phyloP scores from a whole-genome alignment of 768 basidiomycete species.

The Leccinum variicolor region DNA sequence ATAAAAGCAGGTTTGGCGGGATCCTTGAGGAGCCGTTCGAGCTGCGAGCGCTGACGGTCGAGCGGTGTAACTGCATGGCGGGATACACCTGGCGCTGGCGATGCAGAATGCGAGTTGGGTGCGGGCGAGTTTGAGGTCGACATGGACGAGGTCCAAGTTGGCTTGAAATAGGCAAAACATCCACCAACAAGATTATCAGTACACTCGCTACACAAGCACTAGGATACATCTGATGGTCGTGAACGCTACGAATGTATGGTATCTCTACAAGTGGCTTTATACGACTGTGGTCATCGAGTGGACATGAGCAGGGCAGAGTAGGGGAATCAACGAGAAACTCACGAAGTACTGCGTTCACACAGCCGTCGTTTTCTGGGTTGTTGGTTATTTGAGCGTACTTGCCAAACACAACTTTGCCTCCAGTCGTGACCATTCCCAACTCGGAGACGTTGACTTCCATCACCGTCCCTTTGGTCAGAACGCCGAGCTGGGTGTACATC shows the following conservation, averaged over 20 bases:
- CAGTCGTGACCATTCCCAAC: slow-evolving; percentile 94
- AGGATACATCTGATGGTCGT: slow-evolving; percentile 10
- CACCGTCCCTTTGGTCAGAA: slow-evolving; percentile 97
- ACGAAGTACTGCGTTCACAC: slow-evolving; percentile 93
- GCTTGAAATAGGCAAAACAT: slow-evolving; percentile 15
- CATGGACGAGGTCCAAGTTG: slow-evolving; percentile 20
- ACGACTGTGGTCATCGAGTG: slow-evolving; percentile 20
- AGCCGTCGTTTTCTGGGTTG: slow-evolving; percentile 95
- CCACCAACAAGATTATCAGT: slow-evolving; percentile 14
- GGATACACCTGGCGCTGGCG: slow-evolving; percentile 28
- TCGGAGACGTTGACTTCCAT: slow-evolving; percentile 99
- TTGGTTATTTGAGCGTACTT: slow-evolving; percentile 94
- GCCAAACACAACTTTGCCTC: slow-evolving; percentile 91
- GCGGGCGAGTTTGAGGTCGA: slow-evolving; percentile 29
- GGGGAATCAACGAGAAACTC: slow-evolving; percentile 31
- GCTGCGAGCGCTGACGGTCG: slow-evolving; percentile 59
- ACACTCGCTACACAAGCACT: slow-evolving; percentile 9
- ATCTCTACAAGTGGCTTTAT: slow-evolving; percentile 6
- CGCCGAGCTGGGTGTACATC: slow-evolving; percentile 94
- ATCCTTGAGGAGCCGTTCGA: slow-evolving; percentile 87
- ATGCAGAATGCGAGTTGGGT: slow-evolving; percentile 28
- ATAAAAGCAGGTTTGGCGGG: slow-evolving; percentile 80
- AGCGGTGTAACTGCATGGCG: slow-evolving; percentile 50
- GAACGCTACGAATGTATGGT: neutral
- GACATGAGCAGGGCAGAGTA: slow-evolving; percentile 1